phyloP scores from a whole-genome alignment of 108 stramenopile species.

The Schizochytrium sp. region DNA sequence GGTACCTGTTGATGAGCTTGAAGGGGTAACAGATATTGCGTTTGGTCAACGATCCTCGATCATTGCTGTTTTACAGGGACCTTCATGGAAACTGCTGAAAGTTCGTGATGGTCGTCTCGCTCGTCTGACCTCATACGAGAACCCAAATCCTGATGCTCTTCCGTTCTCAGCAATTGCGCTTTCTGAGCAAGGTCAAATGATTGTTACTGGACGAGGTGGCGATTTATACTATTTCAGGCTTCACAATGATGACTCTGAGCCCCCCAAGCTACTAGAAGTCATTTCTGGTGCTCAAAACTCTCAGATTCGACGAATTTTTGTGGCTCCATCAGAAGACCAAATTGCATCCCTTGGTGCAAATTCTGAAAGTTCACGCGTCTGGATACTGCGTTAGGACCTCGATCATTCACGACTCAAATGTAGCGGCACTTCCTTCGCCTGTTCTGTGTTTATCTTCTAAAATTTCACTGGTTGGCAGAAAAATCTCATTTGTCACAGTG shows the following conservation, averaged over 20 bases:
- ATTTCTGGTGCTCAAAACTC: slow-evolving; percentile 19
- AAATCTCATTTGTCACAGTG: too few species aligned
- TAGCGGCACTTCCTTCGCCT: too few species aligned
- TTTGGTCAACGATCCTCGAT: neutral
- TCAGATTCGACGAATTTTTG: neutral
- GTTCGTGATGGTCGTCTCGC: slow-evolving; percentile 4
- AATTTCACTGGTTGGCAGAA: too few species aligned
- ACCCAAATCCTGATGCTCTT: neutral
- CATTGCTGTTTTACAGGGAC: neutral
- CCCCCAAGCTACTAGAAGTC: neutral
- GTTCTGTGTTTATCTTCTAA: too few species aligned
- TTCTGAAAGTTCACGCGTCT: neutral
- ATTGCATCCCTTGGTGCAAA: slow-evolving; percentile 28
- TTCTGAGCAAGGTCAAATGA: neutral
- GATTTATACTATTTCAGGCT: slow-evolving; percentile 14
- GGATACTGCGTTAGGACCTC: neutral
- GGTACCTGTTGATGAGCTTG: neutral
- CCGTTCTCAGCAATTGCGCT: neutral
- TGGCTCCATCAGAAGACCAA: neutral
- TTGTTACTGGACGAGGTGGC: neutral
- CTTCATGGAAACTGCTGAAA: slow-evolving; percentile 14
- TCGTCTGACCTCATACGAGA: neutral
- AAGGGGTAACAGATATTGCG: neutral
- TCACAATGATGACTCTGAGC: neutral
- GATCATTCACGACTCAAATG: too few species aligned